Evolutionary conservation across 148 eudicot species (phyloP), one percentile per base, ranked within the genome.

Genomic region (Camellia granthamiana): DNA sequence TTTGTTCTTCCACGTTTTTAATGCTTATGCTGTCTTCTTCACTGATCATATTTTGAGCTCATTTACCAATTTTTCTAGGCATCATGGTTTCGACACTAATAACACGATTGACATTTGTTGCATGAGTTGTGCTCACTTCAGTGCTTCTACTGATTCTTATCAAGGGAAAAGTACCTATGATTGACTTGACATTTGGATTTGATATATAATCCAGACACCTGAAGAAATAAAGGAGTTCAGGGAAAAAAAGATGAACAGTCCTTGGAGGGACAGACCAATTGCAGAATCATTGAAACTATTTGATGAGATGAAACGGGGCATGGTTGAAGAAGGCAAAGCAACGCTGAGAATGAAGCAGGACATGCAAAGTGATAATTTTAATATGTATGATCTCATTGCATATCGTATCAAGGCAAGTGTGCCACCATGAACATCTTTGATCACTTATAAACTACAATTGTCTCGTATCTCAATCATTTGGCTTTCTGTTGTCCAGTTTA

Each of bases 371-470:
- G 95, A 97, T 59, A 97, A 97, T 76, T 88, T 80, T 75, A 97
- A 97, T 83, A 97, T 97, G 99, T 92, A 94, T 69, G 99, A 97
- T 84, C 95, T 97, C 77, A 97, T 97, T 82, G 98, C 99, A 78
- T 97, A 97, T 80, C 95, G 99, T 69, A 94, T 97, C 82, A 97
- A 97, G 97, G 99, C 88, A 90, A 89, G 93, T 84, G 7, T 38
- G 66, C 41, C 72, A 49, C 4, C 5, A 3, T 18, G 46, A 60
- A 49, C 16, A n/a, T 78, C 55, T 81, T 44, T 74, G 60, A 79
- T 51, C 56, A 70, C 46, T 44, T 70, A 3, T 65, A 38, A 55
- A 43, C 52, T 23, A 64, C 64, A n/a, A 14, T 46, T 79, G 14
- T 43, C 80, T 79, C 38, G 44, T 42, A 79, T 77, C 43, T 49